Conservation (phyloP, 1,284 basidiomycete genomes). For the Microbotryomycetes sp. region DNA sequence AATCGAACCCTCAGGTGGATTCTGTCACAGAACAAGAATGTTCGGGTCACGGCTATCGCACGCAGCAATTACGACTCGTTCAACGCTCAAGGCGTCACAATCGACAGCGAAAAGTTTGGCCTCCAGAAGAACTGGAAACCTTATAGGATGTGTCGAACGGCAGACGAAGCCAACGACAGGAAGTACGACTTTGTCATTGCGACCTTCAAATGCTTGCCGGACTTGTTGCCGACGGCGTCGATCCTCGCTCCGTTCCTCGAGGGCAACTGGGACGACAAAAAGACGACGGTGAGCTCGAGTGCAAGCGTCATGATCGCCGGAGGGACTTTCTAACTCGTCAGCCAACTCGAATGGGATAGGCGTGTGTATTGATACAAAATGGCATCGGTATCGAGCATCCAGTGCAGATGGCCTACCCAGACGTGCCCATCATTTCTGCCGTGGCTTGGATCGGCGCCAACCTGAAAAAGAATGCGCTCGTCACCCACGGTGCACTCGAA, state of each 20-base stretch:
- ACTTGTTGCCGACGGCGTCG: constrained; percentile 24
- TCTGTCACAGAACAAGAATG: constrained; percentile 22
- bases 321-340: background rate
- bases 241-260: constrained; percentile 31
- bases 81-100: constrained; percentile 12
- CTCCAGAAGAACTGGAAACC: constrained; percentile 21
- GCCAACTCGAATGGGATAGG: background rate
- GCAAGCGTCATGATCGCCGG: background rate
- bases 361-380: constrained; percentile 42
- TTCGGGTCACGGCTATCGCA: constrained; percentile 27
- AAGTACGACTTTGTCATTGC: constrained; percentile 16
- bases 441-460: constrained; percentile 46
- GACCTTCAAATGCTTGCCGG: constrained; percentile 20
- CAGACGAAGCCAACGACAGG: constrained; percentile 29
- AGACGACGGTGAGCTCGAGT: background rate
- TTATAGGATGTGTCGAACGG: constrained; percentile 19
- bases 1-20: constrained; percentile 7
- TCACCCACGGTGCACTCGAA: constrained; percentile 33
- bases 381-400: constrained; percentile 45
- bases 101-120: constrained; percentile 24
- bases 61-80: constrained; percentile 18
- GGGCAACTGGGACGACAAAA: background rate
- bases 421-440: constrained; percentile 40
- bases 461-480: constrained; percentile 35
- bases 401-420: constrained; percentile 37